These are phyloP conservation scores for Bocquillonia castaneifolia DNA, from an alignment of 441 rosid genomes.

Conservation along the genomic window DNA sequence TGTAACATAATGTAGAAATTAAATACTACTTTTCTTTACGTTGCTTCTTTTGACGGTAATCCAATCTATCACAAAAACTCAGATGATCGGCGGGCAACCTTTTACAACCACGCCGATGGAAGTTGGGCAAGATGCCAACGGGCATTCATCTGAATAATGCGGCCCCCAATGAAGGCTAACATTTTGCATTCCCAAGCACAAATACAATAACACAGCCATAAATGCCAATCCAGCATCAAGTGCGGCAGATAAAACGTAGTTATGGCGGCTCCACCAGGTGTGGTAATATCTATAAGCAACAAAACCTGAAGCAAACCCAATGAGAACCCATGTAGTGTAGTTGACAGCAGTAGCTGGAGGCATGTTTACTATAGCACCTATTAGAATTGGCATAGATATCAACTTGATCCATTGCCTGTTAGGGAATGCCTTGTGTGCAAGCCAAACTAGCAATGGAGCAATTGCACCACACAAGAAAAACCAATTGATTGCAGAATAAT, in stretches of 20 bases:
- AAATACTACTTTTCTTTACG: no score
- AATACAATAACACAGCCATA: conserved; percentile 70
- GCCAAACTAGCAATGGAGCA: conserved; percentile 68
- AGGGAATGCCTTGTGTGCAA: conserved; percentile 64
- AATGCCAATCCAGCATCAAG: conserved; percentile 88
- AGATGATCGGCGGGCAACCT: conserved; percentile 66
- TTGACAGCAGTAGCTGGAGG: conserved; percentile 90
- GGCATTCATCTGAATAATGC: conserved; percentile 79
- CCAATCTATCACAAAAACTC: not conserved
- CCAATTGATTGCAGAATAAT: conserved; percentile 73
- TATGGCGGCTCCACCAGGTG: conserved; percentile 67
- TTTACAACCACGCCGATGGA: conserved; percentile 45
- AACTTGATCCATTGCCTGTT: conserved; percentile 63
- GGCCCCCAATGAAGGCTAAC: conserved; percentile 81
- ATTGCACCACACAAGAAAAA: conserved; percentile 71
- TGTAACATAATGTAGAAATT: no score
- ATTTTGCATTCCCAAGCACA: conserved; percentile 66
- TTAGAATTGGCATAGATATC: conserved; percentile 72
- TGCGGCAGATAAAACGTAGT: conserved; percentile 78
- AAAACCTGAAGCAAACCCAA: conserved; percentile 74
- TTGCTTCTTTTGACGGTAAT: no score
- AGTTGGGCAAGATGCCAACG: conserved; percentile 79
- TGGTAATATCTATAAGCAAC: conserved; percentile 61
- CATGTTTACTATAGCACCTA: conserved; percentile 63
- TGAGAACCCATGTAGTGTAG: conserved; percentile 68